Evolutionary conservation across 179 eudicot genomes (phyloP), one percentile per base, ranked within the genome.

Genomic region (Beta lomatogona): DNA sequence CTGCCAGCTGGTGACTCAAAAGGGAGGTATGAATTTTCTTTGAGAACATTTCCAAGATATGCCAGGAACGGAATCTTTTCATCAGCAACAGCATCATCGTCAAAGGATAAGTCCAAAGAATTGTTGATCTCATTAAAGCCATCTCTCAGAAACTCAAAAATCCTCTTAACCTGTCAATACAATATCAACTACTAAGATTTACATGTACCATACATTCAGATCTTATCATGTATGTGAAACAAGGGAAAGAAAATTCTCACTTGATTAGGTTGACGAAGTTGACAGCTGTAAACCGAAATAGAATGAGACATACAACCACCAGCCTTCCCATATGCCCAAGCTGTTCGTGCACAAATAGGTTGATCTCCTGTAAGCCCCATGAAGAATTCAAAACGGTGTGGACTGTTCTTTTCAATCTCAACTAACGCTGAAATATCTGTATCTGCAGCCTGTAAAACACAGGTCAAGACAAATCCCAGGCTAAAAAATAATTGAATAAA

Each of bases 251-350:
- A 52, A 71, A 81, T 12, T 13, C 76, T 77, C 69, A 90, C 99
- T 93, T 93, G 96, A 85, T 86, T 94, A 75, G 97, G 97, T 83
- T 87, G 95, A 83, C 97, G 97, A 77, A 94, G 91, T 80, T 92
- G 94, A 87, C 99, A 96, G 58, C 98, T 96, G 80, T 85, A 94
- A 79, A 96, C 99, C 58, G 99, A 96, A 77, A 96, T 88, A 87
- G 98, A 97, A 86, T 96, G 99, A 83, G 99, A 93, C 82, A 96
- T 94, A 54, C 93, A 91, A 73, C 99, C 99, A 72, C 99, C 99
- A 69, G 94, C 86, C 82, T 93, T 96, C 80, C 98, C 98, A 83
- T 93, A 96, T 61, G 99, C 99, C 99, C 98, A 96, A 66, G 99
- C 99, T 57, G 99, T 94, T 78, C 99, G 93, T 82, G 99, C 99